Evolutionary conservation across 2,329 filamentous ascomycete genomes (phyloP).

Genomic region (Cercospora sojina): DNA sequence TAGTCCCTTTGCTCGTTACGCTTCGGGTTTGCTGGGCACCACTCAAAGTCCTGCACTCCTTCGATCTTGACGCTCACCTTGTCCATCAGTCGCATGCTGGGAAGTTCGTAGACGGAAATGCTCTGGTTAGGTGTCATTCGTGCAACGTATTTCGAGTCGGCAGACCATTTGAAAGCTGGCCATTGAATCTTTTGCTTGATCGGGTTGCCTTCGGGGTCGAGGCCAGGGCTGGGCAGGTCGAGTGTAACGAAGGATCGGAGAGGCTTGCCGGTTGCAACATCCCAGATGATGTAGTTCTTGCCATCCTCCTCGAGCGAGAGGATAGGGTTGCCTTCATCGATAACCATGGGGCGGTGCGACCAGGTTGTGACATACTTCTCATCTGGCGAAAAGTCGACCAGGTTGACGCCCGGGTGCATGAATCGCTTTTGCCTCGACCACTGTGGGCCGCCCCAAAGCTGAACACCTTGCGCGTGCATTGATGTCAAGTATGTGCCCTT

Average conservation of each 20-base stretch:
- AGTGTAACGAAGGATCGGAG: constrained; percentile 91
- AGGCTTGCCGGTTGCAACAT: constrained; percentile 83
- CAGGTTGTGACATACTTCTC: constrained; percentile 95
- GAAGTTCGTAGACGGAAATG: constrained; percentile 88
- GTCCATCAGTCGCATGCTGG: constrained; percentile 83
- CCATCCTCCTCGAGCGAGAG: constrained; percentile 81
- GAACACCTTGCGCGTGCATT: constrained; percentile 92
- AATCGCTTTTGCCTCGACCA: constrained; percentile 93
- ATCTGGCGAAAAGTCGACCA: constrained; percentile 89
- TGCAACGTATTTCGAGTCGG: constrained; percentile 95
- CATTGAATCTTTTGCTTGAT: constrained; percentile 92
- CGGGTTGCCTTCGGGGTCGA: constrained; percentile 62
- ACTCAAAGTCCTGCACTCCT: constrained; percentile 95
- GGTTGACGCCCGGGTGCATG: constrained; percentile 90
- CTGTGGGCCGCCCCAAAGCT: constrained; percentile 88
- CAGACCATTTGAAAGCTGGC: constrained; percentile 99
- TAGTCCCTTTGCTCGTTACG: constrained; percentile 86
- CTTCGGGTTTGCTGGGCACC: constrained; percentile 80
- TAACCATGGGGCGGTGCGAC: constrained; percentile 90
- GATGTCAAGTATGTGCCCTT: constrained; percentile 91
- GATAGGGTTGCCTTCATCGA: constrained; percentile 84
- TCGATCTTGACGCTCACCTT: constrained; percentile 95
- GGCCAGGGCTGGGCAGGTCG: constrained; percentile 66
- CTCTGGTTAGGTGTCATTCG: constrained; percentile 83
- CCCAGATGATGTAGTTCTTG: constrained; percentile 99